Conservation (phyloP, 1,284 basidiomycete genomes). For the Ustilago trichophora region DNA sequence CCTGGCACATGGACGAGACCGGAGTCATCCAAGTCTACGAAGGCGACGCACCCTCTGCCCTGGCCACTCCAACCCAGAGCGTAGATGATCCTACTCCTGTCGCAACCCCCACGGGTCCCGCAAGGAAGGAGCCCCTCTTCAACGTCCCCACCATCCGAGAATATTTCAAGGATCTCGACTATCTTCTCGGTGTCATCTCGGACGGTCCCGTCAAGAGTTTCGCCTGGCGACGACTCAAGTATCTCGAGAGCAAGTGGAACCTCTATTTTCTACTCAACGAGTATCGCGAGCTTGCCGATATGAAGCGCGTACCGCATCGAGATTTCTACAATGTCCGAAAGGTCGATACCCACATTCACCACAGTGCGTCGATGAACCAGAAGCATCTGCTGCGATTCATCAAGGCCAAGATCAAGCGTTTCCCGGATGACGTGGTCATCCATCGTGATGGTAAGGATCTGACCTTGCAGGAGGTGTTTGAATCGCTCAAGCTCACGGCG, state of each 20-base stretch:
- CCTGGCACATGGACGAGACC: slow-evolving; percentile 56
- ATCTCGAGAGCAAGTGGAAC: slow-evolving; percentile 90
- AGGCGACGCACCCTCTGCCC: slow-evolving; percentile 29
- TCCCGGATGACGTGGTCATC: slow-evolving; percentile 88
- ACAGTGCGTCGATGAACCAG: slow-evolving; percentile 99
- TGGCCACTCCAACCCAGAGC: slow-evolving; percentile 24
- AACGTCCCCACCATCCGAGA: slow-evolving; percentile 86
- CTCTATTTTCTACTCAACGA: slow-evolving; percentile 94
- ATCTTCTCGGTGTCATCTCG: slow-evolving; percentile 73
- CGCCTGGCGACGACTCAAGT: slow-evolving; percentile 90
- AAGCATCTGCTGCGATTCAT: slow-evolving; percentile 99
- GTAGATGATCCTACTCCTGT: slow-evolving; percentile 33
- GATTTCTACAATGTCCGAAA: slow-evolving; percentile 99
- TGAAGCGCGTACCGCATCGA: slow-evolving; percentile 82
- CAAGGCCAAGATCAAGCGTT: slow-evolving; percentile 93
- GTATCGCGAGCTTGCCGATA: slow-evolving; percentile 90
- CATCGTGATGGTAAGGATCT: slow-evolving; percentile 89
- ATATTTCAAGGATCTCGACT: slow-evolving; percentile 97
- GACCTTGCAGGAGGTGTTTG: slow-evolving; percentile 91
- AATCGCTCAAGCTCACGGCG: slow-evolving; percentile 91
- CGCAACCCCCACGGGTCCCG: slow-evolving; percentile 8
- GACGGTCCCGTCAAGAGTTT: slow-evolving; percentile 96
- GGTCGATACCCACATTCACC: slow-evolving; percentile 96
- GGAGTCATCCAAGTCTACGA: slow-evolving; percentile 63
- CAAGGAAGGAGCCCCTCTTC: slow-evolving; percentile 72